Percentiles rank a stretch among this genome's conserved stretches.
These are phyloP conservation scores for Leucosporidium yakuticum DNA, from an alignment of 768 basidiomycete genomes.

Conservation along the genomic window DNA sequence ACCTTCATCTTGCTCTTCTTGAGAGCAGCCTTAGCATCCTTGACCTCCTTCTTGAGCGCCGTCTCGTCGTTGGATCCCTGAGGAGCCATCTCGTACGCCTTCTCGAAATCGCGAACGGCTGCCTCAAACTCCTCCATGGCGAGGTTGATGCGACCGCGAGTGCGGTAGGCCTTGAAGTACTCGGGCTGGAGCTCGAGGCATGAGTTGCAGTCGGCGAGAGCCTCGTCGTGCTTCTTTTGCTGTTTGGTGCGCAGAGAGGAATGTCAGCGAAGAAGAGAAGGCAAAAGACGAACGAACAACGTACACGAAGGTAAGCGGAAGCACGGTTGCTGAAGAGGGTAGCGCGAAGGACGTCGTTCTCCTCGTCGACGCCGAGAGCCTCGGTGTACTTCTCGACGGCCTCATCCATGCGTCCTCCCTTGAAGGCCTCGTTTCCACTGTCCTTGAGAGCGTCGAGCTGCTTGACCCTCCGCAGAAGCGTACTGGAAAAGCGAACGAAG, in stretches of 20 bases:
- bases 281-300: neutral
- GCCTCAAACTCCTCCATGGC: conserved; percentile 68
- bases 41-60: conserved; percentile 59
- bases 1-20: conserved; percentile 88
- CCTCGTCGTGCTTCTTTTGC: conserved; percentile 62
- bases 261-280: neutral
- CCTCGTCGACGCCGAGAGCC: conserved; percentile 58
- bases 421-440: conserved; percentile 74
- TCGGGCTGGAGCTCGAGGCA: conserved; percentile 59
- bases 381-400: conserved; percentile 66
- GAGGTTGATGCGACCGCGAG: conserved; percentile 71
- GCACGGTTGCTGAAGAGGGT: conserved; percentile 77
- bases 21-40: conserved; percentile 71
- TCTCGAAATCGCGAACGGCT: conserved; percentile 67
- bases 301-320: conserved; percentile 50
- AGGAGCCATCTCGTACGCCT: conserved; percentile 66
- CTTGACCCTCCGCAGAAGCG: conserved; percentile 68
- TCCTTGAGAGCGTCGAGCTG: conserved; percentile 78
- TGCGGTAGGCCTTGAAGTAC: conserved; percentile 80
- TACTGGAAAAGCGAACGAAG: conserved; percentile 42
- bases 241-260: conserved; percentile 39
- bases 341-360: conserved; percentile 73
- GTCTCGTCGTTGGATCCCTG: conserved; percentile 55
- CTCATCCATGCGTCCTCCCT: conserved; percentile 54
- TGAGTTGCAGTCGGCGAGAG: conserved; percentile 63